These are phyloP conservation scores for Aureobasidium sp. DNA, from an alignment of 2,329 filamentous ascomycete genomes.

Conservation along the genomic window DNA sequence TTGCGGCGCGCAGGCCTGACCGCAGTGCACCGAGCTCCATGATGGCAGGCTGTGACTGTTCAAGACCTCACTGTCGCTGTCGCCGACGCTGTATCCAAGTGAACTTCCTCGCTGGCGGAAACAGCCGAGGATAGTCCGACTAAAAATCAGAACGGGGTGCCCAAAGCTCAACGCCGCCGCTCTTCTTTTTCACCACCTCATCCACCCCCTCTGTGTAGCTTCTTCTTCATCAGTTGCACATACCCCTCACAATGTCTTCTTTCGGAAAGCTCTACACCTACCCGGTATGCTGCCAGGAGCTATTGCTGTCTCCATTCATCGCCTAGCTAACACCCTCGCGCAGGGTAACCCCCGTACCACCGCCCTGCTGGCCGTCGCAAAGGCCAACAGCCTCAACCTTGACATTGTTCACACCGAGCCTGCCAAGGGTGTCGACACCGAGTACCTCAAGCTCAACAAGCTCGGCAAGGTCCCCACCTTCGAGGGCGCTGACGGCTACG, in stretches of 20 bases:
- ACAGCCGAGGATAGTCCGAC: neutral
- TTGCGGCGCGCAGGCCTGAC: conserved; percentile 25
- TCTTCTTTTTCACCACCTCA: conserved; percentile 28
- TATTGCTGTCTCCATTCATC: neutral
- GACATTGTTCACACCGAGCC: conserved; percentile 70
- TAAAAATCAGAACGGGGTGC: conserved; percentile 9
- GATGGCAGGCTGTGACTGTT: neutral
- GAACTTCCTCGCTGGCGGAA: neutral
- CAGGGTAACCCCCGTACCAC: conserved; percentile 86
- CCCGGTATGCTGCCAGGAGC: conserved; percentile 51
- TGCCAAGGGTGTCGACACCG: conserved; percentile 56
- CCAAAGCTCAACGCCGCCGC: conserved; percentile 19
- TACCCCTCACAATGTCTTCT: conserved; percentile 45
- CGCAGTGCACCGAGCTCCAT: conserved; percentile 27
- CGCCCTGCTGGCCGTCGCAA: conserved; percentile 84
- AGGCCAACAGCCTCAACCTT: conserved; percentile 92
- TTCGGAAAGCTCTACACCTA: conserved; percentile 97
- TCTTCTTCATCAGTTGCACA: conserved; percentile 10
- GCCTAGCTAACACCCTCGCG: neutral
- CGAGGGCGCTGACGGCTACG: conserved; percentile 83
- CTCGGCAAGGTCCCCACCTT: conserved; percentile 92
- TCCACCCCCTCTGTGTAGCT: conserved; percentile 18
- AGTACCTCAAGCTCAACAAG: conserved; percentile 80
- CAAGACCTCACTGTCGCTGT: neutral
- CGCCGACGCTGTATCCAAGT: neutral